These are phyloP conservation scores for Hypoxylon sp. DNA, from an alignment of 2,329 filamentous ascomycete species.

Conservation along the genomic window DNA sequence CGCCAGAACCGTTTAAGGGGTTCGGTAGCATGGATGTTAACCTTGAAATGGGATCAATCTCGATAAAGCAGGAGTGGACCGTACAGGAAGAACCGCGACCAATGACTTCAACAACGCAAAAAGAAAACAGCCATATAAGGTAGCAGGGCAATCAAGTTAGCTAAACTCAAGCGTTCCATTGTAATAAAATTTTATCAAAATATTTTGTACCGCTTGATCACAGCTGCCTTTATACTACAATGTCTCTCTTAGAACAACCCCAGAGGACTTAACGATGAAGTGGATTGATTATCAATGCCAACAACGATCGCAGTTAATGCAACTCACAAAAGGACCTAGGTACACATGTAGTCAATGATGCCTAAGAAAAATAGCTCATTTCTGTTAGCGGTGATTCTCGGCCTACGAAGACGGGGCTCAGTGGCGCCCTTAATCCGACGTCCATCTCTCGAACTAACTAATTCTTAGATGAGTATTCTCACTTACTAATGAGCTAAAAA, in stretches of 20 bases:
- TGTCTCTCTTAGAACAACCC: too few species aligned
- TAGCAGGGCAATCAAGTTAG: slow-evolving; percentile 3
- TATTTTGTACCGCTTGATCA: neutral
- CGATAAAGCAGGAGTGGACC: slow-evolving; percentile 44
- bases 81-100: slow-evolving; percentile 39
- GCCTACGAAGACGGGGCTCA: neutral
- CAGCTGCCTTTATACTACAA: neutral
- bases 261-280: neutral
- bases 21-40: slow-evolving; percentile 31
- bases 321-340: neutral
- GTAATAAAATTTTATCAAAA: slow-evolving; percentile 5
- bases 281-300: neutral
- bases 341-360: neutral
- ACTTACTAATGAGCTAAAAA: neutral
- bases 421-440: neutral
- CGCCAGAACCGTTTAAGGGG: slow-evolving; percentile 32
- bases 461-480: neutral
- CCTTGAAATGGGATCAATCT: slow-evolving; percentile 44
- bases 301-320: neutral
- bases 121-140: slow-evolving; percentile 9
- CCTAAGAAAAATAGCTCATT: neutral
- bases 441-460: neutral
- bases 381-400: neutral
- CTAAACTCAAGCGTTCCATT: neutral
- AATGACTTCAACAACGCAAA: slow-evolving; percentile 24